These are phyloP conservation scores for Diaporthe citri DNA, from an alignment of 2,329 filamentous ascomycete species.

Conservation along the genomic window DNA sequence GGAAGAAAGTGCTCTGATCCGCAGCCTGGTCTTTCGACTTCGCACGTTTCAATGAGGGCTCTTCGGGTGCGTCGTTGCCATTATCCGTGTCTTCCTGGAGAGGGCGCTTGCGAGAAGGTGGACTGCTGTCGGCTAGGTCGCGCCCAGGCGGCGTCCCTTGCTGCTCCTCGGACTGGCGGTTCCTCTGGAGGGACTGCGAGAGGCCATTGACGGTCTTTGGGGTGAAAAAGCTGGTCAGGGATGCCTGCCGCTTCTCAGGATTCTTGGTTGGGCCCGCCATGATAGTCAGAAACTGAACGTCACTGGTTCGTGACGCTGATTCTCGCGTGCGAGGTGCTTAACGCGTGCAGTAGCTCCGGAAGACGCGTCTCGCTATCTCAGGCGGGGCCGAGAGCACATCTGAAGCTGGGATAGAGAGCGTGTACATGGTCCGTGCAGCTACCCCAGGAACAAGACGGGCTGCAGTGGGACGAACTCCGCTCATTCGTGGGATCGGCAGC, in stretches of 20 bases:
- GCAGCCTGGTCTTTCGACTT: conserved; percentile 55
- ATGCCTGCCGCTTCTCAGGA: conserved; percentile 77
- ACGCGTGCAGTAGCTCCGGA: conserved; percentile 27
- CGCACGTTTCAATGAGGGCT: conserved; percentile 59
- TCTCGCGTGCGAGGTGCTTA: conserved; percentile 11
- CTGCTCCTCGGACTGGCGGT: conserved; percentile 36
- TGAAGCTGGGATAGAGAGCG: not conserved
- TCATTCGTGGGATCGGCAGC: conserved; percentile 15
- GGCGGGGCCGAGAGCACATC: not conserved
- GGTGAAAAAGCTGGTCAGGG: conserved; percentile 88
- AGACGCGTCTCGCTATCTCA: conserved; percentile 26
- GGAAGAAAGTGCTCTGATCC: conserved; percentile 53
- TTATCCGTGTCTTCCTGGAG: conserved; percentile 61
- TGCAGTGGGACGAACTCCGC: conserved; percentile 24
- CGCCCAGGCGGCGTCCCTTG: not conserved
- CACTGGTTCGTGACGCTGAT: not conserved
- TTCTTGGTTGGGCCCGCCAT: conserved; percentile 57
- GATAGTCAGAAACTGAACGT: not conserved
- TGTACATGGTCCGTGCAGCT: not conserved
- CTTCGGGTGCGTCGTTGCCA: conserved; percentile 54
- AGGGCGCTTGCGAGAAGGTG: conserved; percentile 62
- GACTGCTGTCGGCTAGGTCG: conserved; percentile 36
- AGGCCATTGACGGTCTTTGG: conserved; percentile 67
- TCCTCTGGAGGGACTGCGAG: conserved; percentile 37
- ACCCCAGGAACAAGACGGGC: not conserved